Evolutionary conservation across 1,139 yeast genomes (phyloP), one percentile per base, ranked within the genome.

Genomic region (Yamadazyma dushanensis): DNA sequence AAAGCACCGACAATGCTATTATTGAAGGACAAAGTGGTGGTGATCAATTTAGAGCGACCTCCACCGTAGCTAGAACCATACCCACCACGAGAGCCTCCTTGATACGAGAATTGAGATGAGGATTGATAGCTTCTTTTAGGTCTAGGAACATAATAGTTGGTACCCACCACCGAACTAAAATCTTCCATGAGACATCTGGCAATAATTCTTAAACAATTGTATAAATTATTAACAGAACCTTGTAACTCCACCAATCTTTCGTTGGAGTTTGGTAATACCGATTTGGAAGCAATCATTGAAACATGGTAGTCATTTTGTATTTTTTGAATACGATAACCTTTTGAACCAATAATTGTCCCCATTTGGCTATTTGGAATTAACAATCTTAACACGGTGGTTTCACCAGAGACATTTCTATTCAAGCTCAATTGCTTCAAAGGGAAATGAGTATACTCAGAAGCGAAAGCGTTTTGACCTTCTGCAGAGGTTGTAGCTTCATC

Each of bases 201-300:
- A 39, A 86, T 76, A 34, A 80, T 71, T 57, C 77, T 66, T 30
- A 82, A 61, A 1, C 89, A 76, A 28, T 68, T 69, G 40, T 72
- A 73, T 46, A 89, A 73, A 37, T 80, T 71, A 34, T 74, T 78
- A 1, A 87, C 83, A 4, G 78, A 66, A 36, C 96, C 97, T 61
- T 88, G 96, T 43, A 89, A 71, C 59, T 90, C 97, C 32, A 89
- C 90, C 40, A 88, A 70, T 53, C 97, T 76, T 61, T 89, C 97
- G 37, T 88, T 84, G 6, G 95, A 83, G 45, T 83, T 85, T 5
- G 88, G 88, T 40, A 89, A 73, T 56, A 82, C 82, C 38, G 88
- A 89, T 57, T 88, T 88, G 22, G 95, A 83, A 9, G 95, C 96
- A 40, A 86, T 89, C 80, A 89, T 84, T 53, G 87, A 82, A 35